Conservation (phyloP, 192 early-diverging fungal genomes). For the Backusella sp. region DNA sequence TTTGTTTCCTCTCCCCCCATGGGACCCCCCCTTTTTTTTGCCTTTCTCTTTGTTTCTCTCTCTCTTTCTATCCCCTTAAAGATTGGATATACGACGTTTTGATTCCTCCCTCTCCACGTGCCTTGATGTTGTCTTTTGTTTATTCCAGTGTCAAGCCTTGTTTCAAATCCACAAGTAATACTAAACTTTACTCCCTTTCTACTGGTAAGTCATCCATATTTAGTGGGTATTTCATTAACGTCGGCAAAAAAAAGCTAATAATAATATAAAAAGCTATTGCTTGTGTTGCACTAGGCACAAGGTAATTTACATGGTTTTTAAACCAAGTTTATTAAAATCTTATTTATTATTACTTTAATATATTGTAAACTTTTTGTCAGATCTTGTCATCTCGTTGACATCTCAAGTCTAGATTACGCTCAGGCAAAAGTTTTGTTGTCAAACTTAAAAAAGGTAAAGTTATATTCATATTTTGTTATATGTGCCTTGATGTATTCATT, state of each 20-base stretch:
- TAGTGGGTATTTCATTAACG: slow-evolving; percentile 1
- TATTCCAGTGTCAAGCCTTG: slow-evolving; percentile 8
- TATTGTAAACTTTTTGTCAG: neutral
- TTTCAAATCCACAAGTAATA: slow-evolving; percentile 20
- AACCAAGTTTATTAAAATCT: neutral
- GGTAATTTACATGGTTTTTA: slow-evolving; percentile 14
- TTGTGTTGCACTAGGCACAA: slow-evolving; percentile 20
- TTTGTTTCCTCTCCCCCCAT: neutral
- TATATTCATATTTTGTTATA: neutral
- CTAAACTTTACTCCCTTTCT: slow-evolving; percentile 6
- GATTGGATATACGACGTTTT: neutral
- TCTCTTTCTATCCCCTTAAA: neutral
- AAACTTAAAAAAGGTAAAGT: slow-evolving; percentile 1
- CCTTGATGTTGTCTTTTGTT: slow-evolving; percentile 17
- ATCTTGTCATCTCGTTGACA: slow-evolving; percentile 16
- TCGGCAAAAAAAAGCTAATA: neutral
- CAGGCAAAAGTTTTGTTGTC: neutral
- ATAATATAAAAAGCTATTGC: slow-evolving; percentile 21
- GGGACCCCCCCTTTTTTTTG: neutral
- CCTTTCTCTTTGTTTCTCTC: slow-evolving; percentile 5
- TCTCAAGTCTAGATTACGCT: slow-evolving; percentile 5
- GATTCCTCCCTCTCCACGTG: slow-evolving; percentile 12
- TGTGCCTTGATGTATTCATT: neutral
- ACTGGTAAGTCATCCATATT: slow-evolving; percentile 13
- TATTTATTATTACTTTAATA: slow-evolving; percentile 1